Evolutionary conservation across 441 rosid species (phyloP), one percentile per base, ranked within the genome.

Genomic region (Aquilaria agallochum): DNA sequence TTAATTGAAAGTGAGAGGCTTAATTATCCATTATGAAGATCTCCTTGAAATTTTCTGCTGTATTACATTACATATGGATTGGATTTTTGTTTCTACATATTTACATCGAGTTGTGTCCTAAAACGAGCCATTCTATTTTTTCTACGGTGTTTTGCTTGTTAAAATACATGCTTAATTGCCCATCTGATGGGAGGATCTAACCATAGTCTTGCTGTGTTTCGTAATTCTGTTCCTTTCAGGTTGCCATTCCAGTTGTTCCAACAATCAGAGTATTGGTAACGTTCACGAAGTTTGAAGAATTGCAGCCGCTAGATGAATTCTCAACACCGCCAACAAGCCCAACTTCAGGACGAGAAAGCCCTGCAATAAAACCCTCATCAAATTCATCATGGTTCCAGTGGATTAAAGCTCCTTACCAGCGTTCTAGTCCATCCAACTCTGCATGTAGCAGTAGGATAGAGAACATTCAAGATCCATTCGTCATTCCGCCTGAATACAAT

Each of bases 291-390:
- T 92, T 92, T 45, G 97, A 90, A 80, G 98, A 95, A 76, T 72
- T 92, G 58, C 86, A 88, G 82, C 85, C 93, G 2, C 53, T 81
- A 58, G 99, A 95, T 10, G 96, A 95, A 78, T 95, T 95, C 71
- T 77, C 81, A n/a, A 92, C 98, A 0, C 99, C 99, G 1, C 95
- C 98, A 34, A 86, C 98, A 27, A 95, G 98, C 64, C 99, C 98
- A 34, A 74, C 71, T 10, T 31, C 73, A 3, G 88, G 81, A 53
- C 72, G 72, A 64, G 92, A 80, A 67, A 89, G 88, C 80, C 97
- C 96, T 31, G 79, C 78, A 0, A 65, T 13, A 36, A 69, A 64
- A 0, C 81, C 62, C 5, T 49, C 85, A 52, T 82, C 90, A 14
- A 77, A 81, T 65, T 80, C 97, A 31, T 92, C 99, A 33, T 95